phyloP scores from a whole-genome alignment of 306 rosid genomes.

The Pterocarpus macrocarpus region DNA sequence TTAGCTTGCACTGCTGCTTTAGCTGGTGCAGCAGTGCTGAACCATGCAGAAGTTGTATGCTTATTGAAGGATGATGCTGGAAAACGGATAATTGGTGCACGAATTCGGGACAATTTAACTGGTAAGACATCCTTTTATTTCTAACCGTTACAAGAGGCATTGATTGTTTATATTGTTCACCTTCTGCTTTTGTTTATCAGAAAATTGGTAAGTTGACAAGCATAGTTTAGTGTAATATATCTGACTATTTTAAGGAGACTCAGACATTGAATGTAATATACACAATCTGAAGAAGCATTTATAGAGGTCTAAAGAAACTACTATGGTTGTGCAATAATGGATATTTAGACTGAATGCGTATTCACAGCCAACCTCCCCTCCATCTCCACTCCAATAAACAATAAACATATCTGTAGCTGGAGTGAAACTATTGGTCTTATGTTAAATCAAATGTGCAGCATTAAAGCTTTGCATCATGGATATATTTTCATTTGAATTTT shows the following conservation, averaged over 20 bases:
- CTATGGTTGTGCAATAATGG: neutral
- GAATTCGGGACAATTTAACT: conserved; percentile 83
- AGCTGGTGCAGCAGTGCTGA: conserved; percentile 98
- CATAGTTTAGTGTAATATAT: conserved; percentile 15
- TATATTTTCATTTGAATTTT: conserved; percentile 18
- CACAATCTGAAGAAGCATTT: conserved; percentile 6
- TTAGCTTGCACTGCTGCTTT: conserved; percentile 94
- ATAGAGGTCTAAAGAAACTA: neutral
- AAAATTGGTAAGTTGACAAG: conserved; percentile 25
- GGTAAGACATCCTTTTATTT: conserved; percentile 59
- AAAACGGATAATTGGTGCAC: conserved; percentile 80
- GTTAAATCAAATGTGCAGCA: conserved; percentile 28
- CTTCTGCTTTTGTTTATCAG: neutral
- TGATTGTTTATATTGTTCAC: neutral
- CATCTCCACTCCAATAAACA: neutral
- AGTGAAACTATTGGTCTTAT: conserved; percentile 21
- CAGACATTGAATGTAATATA: neutral
- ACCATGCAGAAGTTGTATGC: conserved; percentile 90
- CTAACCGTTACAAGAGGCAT: conserved; percentile 8
- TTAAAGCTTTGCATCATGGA: conserved; percentile 25
- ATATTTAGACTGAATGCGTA: conserved; percentile 6
- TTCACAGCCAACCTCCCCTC: neutral
- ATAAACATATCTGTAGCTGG: neutral
- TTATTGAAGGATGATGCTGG: conserved; percentile 83
- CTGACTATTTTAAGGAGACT: neutral